A percentile compares a stretch with the other conserved stretches of the same genome.
Conservation (phyloP, 139 green algal genomes). For the Tetradesmus obliquus region DNA sequence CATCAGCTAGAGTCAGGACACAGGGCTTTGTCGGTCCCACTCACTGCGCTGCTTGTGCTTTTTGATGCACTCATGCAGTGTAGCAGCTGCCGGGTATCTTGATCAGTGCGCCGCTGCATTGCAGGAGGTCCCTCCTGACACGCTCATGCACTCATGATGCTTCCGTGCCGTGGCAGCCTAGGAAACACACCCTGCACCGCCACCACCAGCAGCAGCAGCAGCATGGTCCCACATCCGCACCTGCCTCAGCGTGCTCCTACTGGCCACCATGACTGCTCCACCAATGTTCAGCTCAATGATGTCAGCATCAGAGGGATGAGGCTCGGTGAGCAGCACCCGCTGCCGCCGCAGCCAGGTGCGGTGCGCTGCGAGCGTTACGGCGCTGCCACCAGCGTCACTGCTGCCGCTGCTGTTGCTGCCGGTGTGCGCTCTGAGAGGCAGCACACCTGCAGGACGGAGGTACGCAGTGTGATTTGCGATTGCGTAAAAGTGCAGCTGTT, state of each 20-base stretch:
- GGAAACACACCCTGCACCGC: too few species aligned
- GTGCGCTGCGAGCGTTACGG: neutral
- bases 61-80: too few species aligned
- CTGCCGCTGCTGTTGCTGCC: neutral
- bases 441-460: neutral
- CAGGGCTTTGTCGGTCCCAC: too few species aligned
- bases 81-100: too few species aligned
- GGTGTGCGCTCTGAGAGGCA: neutral
- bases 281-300: constrained; percentile 52
- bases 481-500: too few species aligned
- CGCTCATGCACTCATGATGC: too few species aligned
- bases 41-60: too few species aligned
- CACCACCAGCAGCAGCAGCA: too few species aligned
- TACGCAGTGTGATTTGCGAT: too few species aligned
- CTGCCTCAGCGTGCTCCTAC: constrained; percentile 43
- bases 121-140: too few species aligned
- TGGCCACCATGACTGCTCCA: constrained; percentile 34
- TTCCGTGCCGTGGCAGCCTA: too few species aligned
- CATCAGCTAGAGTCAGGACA: neutral
- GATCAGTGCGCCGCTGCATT: too few species aligned
- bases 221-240: neutral
- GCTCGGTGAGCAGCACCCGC: constrained; percentile 19
- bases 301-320: constrained; percentile 35
- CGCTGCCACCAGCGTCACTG: neutral
- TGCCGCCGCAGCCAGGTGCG: constrained; percentile 38